Conservation (phyloP, 1,284 basidiomycete genomes). For the Moesziomyces globuligerus region DNA sequence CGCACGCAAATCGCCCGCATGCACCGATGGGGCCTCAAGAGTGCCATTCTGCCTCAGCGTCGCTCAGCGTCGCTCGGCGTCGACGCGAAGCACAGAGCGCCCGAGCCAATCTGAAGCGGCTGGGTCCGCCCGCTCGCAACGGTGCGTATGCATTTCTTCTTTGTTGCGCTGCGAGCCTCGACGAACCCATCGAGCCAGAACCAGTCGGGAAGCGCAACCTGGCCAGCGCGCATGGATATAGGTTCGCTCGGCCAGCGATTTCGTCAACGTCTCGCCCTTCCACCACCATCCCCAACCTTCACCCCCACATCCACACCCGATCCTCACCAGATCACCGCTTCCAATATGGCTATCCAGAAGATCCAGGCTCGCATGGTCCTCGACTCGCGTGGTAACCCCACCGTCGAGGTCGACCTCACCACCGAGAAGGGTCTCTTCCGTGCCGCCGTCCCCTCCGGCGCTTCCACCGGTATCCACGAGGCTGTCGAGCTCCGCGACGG, state of each 20-base stretch:
- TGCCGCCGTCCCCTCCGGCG: conserved; percentile 95
- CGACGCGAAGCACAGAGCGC: too few species aligned
- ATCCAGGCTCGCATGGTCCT: conserved; percentile 60
- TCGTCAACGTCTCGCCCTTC: conserved; percentile 5
- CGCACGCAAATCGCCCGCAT: too few species aligned
- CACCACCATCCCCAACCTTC: conserved; percentile 13
- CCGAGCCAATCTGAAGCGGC: too few species aligned
- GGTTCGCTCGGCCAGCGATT: conserved; percentile 5
- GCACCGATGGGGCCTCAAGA: too few species aligned
- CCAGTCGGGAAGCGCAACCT: too few species aligned
- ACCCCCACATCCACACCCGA: conserved; percentile 6
- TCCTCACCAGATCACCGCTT: too few species aligned
- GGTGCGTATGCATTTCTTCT: too few species aligned
- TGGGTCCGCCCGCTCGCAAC: too few species aligned
- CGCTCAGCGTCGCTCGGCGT: too few species aligned
- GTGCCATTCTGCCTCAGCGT: too few species aligned
- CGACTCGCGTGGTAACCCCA: conserved; percentile 68
- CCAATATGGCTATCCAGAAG: conserved; percentile 61
- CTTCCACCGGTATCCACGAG: conserved; percentile 97
- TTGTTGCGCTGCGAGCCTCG: too few species aligned
- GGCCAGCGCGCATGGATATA: conserved; percentile 16
- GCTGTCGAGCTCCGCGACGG: conserved; percentile 98
- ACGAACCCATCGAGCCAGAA: too few species aligned
- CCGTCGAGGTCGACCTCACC: conserved; percentile 66
- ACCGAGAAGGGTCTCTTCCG: conserved; percentile 81